Base-by-base conservation (phyloP, 1,284 basidiomycete species). In the Paramarasmius palmivorus region DNA sequence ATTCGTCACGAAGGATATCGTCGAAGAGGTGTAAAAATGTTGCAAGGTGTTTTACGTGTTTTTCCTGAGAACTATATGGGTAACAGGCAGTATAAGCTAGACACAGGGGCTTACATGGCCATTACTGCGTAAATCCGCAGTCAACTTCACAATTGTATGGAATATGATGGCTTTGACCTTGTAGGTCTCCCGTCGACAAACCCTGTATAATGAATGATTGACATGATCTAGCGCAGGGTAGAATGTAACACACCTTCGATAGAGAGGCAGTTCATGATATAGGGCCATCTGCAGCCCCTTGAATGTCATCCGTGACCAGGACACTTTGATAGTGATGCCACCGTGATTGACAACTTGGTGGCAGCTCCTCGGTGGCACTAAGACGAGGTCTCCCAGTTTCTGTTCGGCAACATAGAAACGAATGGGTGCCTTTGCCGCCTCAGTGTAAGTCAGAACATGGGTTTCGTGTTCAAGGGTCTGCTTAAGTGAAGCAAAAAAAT, bases 241-340 rank as follows among this genome's bases (percentile, higher is more conserved):
- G 47, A 50, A 44, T 3, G 53, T 26, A 22, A 52, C 35, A 50
- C 57, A 89, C 89, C 89, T 76, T 64, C 81, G 79, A 63, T 92
- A 92, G 15, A 92, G 75, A 2, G 87, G 87, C 39, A 92, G 73
- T 58, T 92, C 89, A 49, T 86, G 78, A 61, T 81, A 78, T 37
- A 87, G 72, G 1, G 88, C 86, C 0, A 73, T 72, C 38, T 64
- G 64, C 15, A 89, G 66, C 2, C 86, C 84, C 42, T 69, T 64
- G 12, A 87, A 61, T 8, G 86, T 85, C 88, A 92, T 90, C 40
- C 90, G 75, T 1, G 89, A 91, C 89, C 89, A 92, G 1, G 88
- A 87, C 8, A 82, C 82, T 68, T 92, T 92, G 63, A 90, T 74
- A 0, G 88, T 88, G 23, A 92, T 73, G 8, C 90, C 89, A 23